Evolutionary conservation across 306 rosid genomes (phyloP).

Genomic region (Vigna angularis): DNA sequence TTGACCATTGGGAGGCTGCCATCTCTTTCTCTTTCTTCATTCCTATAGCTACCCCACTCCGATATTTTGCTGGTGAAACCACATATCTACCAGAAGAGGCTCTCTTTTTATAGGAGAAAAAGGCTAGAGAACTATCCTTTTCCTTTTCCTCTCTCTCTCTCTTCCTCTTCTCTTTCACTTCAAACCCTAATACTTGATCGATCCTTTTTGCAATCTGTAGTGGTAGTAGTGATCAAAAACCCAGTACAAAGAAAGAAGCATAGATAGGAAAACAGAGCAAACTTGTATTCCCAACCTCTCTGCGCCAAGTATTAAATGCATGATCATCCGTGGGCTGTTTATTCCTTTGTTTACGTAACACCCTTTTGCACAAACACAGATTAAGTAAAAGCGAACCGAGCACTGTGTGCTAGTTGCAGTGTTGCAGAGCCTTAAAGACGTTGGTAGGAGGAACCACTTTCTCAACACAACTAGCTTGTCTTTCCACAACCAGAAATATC

Average conservation of each 20-base stretch:
- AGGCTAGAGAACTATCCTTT: slow-evolving; percentile 45
- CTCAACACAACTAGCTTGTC: slow-evolving; percentile 38
- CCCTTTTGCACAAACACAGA: slow-evolving; percentile 41
- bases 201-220: slow-evolving; percentile 8
- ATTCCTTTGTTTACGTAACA: slow-evolving; percentile 51
- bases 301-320: slow-evolving; percentile 40
- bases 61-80: slow-evolving; percentile 59
- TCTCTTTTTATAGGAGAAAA: slow-evolving; percentile 50
- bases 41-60: slow-evolving; percentile 56
- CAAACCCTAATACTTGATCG: slow-evolving; percentile 56
- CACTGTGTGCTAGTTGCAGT: slow-evolving; percentile 44
- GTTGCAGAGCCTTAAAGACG: slow-evolving; percentile 48
- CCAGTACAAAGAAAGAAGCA: slow-evolving; percentile 14
- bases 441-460: slow-evolving; percentile 41
- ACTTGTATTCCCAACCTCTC: slow-evolving; percentile 22
- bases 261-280: slow-evolving; percentile 15
- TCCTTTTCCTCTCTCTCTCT: slow-evolving; percentile 23
- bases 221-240: slow-evolving; percentile 3
- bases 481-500: slow-evolving; percentile 43
- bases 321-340: slow-evolving; percentile 52
- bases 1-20: slow-evolving; percentile 50
- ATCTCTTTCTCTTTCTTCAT: slow-evolving; percentile 26
- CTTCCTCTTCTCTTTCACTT: slow-evolving; percentile 15
- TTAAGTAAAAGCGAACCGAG: slow-evolving; percentile 45
- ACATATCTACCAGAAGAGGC: slow-evolving; percentile 46